These are phyloP conservation scores for Thielaviopsis ethacetica DNA, from an alignment of 2,329 filamentous ascomycete species.

Conservation along the genomic window DNA sequence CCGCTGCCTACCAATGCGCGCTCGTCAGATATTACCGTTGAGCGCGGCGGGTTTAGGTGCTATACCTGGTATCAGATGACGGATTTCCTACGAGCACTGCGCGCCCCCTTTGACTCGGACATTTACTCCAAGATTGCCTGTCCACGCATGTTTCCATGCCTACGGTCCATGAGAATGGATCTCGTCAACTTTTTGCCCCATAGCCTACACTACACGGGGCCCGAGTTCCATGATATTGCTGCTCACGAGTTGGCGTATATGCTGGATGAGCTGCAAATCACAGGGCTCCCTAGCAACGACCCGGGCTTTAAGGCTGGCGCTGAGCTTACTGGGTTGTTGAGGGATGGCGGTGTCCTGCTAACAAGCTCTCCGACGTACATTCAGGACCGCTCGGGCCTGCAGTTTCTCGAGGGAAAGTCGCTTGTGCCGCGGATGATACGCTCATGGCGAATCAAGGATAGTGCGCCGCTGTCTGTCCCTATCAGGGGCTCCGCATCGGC, in stretches of 20 bases:
- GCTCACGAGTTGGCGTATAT: constrained; percentile 37
- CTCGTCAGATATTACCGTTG: constrained; percentile 27
- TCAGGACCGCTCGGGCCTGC: constrained; percentile 24
- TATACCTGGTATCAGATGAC: constrained; percentile 38
- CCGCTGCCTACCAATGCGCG: constrained; percentile 26
- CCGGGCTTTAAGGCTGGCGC: constrained; percentile 29
- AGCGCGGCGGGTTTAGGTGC: constrained; percentile 35
- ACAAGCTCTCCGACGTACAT: constrained; percentile 29
- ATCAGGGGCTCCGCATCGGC: neutral
- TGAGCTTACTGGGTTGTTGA: constrained; percentile 35
- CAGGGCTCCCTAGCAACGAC: constrained; percentile 34
- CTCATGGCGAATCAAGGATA: constrained; percentile 19
- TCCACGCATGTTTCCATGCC: constrained; percentile 30
- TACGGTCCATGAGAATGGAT: constrained; percentile 33
- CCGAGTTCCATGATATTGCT: constrained; percentile 34
- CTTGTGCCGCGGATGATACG: constrained; percentile 30
- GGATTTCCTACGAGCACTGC: constrained; percentile 34
- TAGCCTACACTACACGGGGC: constrained; percentile 27
- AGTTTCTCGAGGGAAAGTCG: constrained; percentile 22
- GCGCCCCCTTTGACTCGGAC: constrained; percentile 28
- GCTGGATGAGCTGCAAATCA: constrained; percentile 35
- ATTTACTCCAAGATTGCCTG: constrained; percentile 11
- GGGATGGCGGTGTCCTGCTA: constrained; percentile 35
- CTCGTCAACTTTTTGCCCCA: constrained; percentile 37
- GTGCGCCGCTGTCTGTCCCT: no score